Conservation (phyloP, 805 yeast genomes). For the Candida andamanensis region DNA sequence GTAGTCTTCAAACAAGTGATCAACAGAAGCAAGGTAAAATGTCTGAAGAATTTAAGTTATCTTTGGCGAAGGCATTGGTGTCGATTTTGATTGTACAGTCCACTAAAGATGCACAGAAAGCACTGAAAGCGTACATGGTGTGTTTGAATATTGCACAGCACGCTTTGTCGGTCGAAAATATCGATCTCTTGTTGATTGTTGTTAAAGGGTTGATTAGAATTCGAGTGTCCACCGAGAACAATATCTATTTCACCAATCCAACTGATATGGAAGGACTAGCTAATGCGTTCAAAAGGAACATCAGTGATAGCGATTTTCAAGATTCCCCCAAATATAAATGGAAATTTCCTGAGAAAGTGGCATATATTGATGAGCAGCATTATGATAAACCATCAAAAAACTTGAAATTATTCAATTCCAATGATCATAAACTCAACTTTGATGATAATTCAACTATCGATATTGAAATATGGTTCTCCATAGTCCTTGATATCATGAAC, state of each 20-base stretch:
- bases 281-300: slow-evolving; percentile 51
- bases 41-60: slow-evolving; percentile 11
- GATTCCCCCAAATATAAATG: slow-evolving; percentile 32
- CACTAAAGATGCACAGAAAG: slow-evolving; percentile 18
- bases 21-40: slow-evolving; percentile 1
- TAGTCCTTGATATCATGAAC: slow-evolving; percentile 46
- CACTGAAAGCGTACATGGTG: slow-evolving; percentile 22
- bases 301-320: slow-evolving; percentile 19
- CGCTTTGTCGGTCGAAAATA: slow-evolving; percentile 30
- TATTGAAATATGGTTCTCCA: slow-evolving; percentile 46
- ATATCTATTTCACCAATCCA: slow-evolving; percentile 48
- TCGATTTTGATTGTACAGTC: slow-evolving; percentile 21
- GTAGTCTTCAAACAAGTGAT: slow-evolving; percentile 8
- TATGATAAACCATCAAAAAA: slow-evolving; percentile 37
- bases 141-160: slow-evolving; percentile 32
- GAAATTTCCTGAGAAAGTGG: slow-evolving; percentile 56
- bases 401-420: slow-evolving; percentile 15
- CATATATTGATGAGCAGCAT: slow-evolving; percentile 42
- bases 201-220: slow-evolving; percentile 52
- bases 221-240: slow-evolving; percentile 42
- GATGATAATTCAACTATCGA: slow-evolving; percentile 26
- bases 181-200: slow-evolving; percentile 40
- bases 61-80: slow-evolving; percentile 21
- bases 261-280: slow-evolving; percentile 64
- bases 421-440: slow-evolving; percentile 16